A percentile compares a stretch with the other conserved stretches of the same genome.
These are phyloP conservation scores for Phaseolus coccineus DNA, from an alignment of 331 rosid genomes.

Conservation along the genomic window DNA sequence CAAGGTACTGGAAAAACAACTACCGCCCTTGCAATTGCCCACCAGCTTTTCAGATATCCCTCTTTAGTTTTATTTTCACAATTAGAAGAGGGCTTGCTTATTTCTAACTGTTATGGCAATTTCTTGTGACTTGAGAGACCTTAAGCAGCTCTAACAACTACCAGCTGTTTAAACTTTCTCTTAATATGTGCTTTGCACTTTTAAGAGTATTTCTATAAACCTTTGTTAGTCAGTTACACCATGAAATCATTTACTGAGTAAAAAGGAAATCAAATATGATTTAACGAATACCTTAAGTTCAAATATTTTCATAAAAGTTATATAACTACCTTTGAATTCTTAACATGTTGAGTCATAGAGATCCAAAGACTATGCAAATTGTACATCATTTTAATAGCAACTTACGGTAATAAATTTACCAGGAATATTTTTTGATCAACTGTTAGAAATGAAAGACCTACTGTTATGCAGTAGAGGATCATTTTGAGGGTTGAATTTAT, in stretches of 20 bases:
- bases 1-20: slow-evolving; percentile 99
- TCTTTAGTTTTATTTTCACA: too few relatives aligned
- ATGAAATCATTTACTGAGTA: slow-evolving; percentile 1
- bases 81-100: not conserved
- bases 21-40: slow-evolving; percentile 91
- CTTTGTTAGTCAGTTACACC: not conserved
- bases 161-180: not conserved
- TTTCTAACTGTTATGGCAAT: not conserved
- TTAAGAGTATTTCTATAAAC: not conserved
- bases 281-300: not conserved
- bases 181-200: not conserved
- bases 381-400: not conserved
- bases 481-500: not conserved
- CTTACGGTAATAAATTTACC: not conserved
- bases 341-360: slow-evolving; percentile 7
- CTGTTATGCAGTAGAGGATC: not conserved
- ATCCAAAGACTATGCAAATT: not conserved
- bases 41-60: slow-evolving; percentile 78
- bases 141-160: not conserved
- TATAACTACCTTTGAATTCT: not conserved
- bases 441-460: not conserved
- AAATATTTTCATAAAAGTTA: not conserved
- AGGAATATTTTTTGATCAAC: not conserved
- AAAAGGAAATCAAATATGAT: not conserved
- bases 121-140: not conserved